phyloP scores from a whole-genome alignment of 768 basidiomycete genomes.

The Lentinula detonsa region DNA sequence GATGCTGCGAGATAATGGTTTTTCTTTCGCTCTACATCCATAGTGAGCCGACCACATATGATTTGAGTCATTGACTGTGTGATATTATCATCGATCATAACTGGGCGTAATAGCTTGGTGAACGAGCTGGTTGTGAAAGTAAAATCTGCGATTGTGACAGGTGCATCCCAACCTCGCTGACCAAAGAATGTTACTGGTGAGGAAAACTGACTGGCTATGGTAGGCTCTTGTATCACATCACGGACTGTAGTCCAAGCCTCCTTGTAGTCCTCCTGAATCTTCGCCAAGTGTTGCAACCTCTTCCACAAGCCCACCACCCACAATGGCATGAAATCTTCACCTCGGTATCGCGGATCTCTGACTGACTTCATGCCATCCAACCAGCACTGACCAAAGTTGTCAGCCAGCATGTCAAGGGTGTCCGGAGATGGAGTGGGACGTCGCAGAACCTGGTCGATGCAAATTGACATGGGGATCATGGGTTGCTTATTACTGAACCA shows the following conservation, averaged over 20 bases:
- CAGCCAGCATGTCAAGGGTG: neutral
- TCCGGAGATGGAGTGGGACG: neutral
- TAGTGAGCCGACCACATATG: neutral
- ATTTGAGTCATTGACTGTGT: neutral
- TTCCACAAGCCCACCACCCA: conserved; percentile 12
- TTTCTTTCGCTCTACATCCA: neutral
- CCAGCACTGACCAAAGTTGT: conserved; percentile 14
- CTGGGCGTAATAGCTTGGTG: neutral
- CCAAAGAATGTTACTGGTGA: neutral
- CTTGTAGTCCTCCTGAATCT: conserved; percentile 7
- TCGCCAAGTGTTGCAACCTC: neutral
- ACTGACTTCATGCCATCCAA: conserved; percentile 15
- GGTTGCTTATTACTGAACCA: neutral
- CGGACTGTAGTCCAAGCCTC: neutral
- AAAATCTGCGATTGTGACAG: neutral
- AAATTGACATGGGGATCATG: neutral
- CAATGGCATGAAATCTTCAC: conserved; percentile 11
- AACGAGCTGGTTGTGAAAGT: neutral
- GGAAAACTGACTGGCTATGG: neutral
- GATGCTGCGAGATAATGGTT: neutral
- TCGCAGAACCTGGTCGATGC: neutral
- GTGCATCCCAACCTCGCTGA: neutral
- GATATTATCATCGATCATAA: neutral
- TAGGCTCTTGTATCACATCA: neutral
- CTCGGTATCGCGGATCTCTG: conserved; percentile 10